Evolutionary conservation across 495 filamentous ascomycete genomes (phyloP).

Genomic region (Aspergillus conjunctus): DNA sequence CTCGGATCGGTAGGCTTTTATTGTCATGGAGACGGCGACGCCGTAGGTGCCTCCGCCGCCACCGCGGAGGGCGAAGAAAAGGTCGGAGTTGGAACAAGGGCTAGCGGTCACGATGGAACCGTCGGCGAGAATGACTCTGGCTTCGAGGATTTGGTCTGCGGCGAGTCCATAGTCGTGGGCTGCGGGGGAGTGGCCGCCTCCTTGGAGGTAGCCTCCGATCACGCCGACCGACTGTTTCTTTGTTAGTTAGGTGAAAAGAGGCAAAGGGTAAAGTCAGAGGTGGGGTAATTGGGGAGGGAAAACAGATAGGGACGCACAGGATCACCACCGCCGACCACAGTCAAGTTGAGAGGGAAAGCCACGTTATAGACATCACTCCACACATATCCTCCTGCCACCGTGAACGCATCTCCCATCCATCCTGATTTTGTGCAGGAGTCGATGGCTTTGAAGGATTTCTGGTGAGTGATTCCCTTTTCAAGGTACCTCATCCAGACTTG

Average conservation of each 20-base stretch:
- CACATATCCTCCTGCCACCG: constrained; percentile 39
- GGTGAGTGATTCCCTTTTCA: constrained; percentile 30
- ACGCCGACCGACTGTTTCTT: constrained; percentile 35
- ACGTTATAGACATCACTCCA: constrained; percentile 39
- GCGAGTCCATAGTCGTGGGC: constrained; percentile 38
- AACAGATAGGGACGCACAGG: constrained; percentile 23
- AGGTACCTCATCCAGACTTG: constrained; percentile 44
- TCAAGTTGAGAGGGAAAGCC: constrained; percentile 29
- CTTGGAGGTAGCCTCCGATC: constrained; percentile 42
- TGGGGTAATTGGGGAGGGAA: background rate
- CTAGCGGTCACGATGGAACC: constrained; percentile 52
- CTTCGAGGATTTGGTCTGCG: constrained; percentile 43
- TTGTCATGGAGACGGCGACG: constrained; percentile 44
- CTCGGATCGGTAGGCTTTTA: constrained; percentile 42
- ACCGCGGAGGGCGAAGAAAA: constrained; percentile 58
- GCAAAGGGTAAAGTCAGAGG: background rate
- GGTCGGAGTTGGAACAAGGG: constrained; percentile 52
- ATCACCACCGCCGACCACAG: constrained; percentile 42
- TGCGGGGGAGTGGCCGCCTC: constrained; percentile 39
- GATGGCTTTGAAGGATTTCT: constrained; percentile 28
- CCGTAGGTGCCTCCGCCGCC: constrained; percentile 53
- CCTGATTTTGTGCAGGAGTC: constrained; percentile 16
- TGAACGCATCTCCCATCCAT: constrained; percentile 39
- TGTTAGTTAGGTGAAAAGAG: background rate
- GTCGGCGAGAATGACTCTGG: constrained; percentile 52